phyloP scores from a whole-genome alignment of 108 stramenopile species.

The Halocafeteria seosinensis region DNA sequence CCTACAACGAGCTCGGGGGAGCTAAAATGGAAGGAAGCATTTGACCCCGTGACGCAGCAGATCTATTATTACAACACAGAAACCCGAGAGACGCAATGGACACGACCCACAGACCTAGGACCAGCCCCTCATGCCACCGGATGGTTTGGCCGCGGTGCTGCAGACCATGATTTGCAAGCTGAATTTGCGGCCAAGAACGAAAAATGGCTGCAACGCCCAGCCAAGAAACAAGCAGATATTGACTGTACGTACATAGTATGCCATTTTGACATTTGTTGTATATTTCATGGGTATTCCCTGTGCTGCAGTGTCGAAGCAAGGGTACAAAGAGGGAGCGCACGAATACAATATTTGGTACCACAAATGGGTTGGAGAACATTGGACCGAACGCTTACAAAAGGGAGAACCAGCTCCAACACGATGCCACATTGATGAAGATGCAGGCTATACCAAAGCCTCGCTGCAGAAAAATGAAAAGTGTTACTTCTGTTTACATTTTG shows the following conservation, averaged over 20 bases:
- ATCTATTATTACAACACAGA: slow-evolving; percentile 29
- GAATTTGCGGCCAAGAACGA: slow-evolving; percentile 13
- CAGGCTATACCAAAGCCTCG: slow-evolving; percentile 30
- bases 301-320: slow-evolving; percentile 20
- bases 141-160: slow-evolving; percentile 34
- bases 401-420: slow-evolving; percentile 21
- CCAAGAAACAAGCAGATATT: slow-evolving; percentile 1
- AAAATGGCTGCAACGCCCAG: slow-evolving; percentile 17
- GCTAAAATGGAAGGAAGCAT: slow-evolving; percentile 24
- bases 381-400: slow-evolving; percentile 5
- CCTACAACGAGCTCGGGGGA: neutral
- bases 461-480: neutral
- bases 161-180: slow-evolving; percentile 2
- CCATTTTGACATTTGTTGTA: too few species aligned
- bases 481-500: slow-evolving; percentile 27
- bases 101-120: slow-evolving; percentile 26
- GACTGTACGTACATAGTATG: neutral
- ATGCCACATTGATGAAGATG: slow-evolving; percentile 22
- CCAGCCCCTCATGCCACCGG: slow-evolving; percentile 24
- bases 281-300: too few species aligned
- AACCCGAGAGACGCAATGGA: slow-evolving; percentile 26
- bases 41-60: slow-evolving; percentile 19
- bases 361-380: slow-evolving; percentile 23
- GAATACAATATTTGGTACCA: slow-evolving; percentile 35
- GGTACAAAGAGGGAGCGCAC: slow-evolving; percentile 22